Percentiles rank a stretch among this genome's conserved stretches.
These are phyloP conservation scores for Lecanicillium sp. DNA, from an alignment of 2,329 filamentous ascomycete genomes.

Conservation along the genomic window DNA sequence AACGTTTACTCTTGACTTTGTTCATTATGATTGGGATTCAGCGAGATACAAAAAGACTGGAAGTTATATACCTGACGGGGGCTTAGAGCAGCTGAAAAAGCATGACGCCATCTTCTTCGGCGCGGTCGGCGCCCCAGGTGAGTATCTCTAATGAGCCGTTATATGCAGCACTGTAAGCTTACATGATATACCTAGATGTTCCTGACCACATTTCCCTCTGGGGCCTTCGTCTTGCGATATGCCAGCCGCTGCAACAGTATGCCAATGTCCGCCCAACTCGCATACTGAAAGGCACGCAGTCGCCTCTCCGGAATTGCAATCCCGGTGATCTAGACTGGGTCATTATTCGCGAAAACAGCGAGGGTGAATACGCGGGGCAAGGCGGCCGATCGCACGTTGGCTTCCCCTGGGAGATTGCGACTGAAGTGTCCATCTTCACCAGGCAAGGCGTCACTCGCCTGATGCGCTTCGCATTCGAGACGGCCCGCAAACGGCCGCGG, in stretches of 20 bases:
- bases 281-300: constrained; percentile 51
- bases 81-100: constrained; percentile 24
- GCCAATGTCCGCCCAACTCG: constrained; percentile 58
- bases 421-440: constrained; percentile 56
- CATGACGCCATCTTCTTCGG: constrained; percentile 57
- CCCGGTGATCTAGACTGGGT: constrained; percentile 56
- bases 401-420: constrained; percentile 51
- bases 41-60: constrained; percentile 59
- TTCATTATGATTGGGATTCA: constrained; percentile 59
- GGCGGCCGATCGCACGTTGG: constrained; percentile 54
- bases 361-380: constrained; percentile 59
- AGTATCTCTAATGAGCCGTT: constrained; percentile 1
- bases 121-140: constrained; percentile 51
- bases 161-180: background rate
- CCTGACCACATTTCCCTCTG: constrained; percentile 61
- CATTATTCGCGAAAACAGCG: constrained; percentile 59
- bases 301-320: constrained; percentile 44
- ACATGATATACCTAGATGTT: constrained; percentile 32
- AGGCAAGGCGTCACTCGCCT: constrained; percentile 50
- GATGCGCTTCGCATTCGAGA: constrained; percentile 57
- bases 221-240: constrained; percentile 56
- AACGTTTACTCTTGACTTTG: constrained; percentile 55
- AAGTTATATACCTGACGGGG: constrained; percentile 41
- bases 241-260: constrained; percentile 57
- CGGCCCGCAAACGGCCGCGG: constrained; percentile 45